phyloP scores from a whole-genome alignment of 2,329 filamentous ascomycete species.

The Moelleriella libera region DNA sequence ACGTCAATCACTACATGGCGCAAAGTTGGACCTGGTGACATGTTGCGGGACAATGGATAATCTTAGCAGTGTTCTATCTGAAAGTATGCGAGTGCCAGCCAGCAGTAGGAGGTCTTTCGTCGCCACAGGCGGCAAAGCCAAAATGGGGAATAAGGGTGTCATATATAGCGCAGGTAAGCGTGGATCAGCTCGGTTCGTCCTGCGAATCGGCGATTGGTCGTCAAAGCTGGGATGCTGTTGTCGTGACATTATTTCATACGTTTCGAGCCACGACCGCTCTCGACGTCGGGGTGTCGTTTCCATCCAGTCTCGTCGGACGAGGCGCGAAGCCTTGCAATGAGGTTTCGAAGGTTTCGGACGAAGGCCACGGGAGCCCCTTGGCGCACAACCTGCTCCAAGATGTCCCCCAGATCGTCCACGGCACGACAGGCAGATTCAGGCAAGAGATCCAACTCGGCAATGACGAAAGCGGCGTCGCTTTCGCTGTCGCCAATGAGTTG shows the following conservation, averaged over 20 bases:
- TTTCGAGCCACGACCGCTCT: conserved; percentile 14
- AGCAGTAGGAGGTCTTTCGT: no score
- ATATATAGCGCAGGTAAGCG: no score
- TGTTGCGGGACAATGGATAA: no score
- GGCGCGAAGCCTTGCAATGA: conserved; percentile 16
- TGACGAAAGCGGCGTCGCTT: conserved; percentile 26
- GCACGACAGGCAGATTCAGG: conserved; percentile 30
- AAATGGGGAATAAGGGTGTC: no score
- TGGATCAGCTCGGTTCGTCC: no score
- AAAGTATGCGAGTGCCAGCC: no score
- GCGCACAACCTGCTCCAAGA: conserved; percentile 15
- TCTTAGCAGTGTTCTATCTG: no score
- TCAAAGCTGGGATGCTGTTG: no score
- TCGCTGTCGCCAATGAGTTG: conserved; percentile 28
- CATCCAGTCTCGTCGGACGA: conserved; percentile 13
- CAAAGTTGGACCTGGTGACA: no score
- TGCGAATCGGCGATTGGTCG: no score
- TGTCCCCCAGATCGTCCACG: conserved; percentile 21
- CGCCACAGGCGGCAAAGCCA: no score
- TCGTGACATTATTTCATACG: conserved; percentile 15
- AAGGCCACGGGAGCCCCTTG: conserved; percentile 18
- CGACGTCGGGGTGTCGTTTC: conserved; percentile 20
- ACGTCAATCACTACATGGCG: no score
- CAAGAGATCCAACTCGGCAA: conserved; percentile 27
- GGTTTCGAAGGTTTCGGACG: conserved; percentile 17